A percentile compares a stretch with the other conserved stretches of the same genome.
Evolutionary conservation across 2,329 filamentous ascomycete genomes (phyloP).

Genomic region (Gremmenia infestans): DNA sequence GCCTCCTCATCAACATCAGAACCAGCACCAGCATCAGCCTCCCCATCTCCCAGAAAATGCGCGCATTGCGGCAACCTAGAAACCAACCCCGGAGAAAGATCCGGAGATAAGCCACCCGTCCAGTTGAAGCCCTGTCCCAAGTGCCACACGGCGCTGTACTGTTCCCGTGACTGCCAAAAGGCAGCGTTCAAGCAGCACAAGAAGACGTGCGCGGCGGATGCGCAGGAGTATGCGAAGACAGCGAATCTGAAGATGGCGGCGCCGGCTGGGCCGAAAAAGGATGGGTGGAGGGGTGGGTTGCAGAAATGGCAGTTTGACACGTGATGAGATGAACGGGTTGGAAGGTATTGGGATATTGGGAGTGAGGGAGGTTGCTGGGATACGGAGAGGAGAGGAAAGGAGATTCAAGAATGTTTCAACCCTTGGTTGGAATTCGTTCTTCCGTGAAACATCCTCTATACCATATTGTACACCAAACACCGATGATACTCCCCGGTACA

Average conservation of each 20-base stretch:
- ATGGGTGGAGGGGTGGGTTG: slow-evolving; percentile 15
- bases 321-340: slow-evolving; percentile 2
- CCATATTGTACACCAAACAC: too few relatives aligned
- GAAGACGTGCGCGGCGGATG: slow-evolving; percentile 15
- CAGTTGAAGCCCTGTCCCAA: slow-evolving; percentile 19
- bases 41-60: not conserved
- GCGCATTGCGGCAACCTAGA: not conserved
- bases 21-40: too few relatives aligned
- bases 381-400: too few relatives aligned
- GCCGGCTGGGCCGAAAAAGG: slow-evolving; percentile 6
- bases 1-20: too few relatives aligned
- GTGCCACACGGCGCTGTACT: slow-evolving; percentile 25
- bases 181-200: slow-evolving; percentile 26
- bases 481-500: too few relatives aligned
- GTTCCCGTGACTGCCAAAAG: slow-evolving; percentile 25
- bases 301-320: slow-evolving; percentile 25
- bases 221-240: slow-evolving; percentile 15
- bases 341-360: too few relatives aligned
- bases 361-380: too few relatives aligned
- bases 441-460: too few relatives aligned
- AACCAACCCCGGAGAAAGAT: not conserved
- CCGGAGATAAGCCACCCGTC: not conserved
- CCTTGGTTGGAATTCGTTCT: too few relatives aligned
- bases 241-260: slow-evolving; percentile 16
- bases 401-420: too few relatives aligned